These are phyloP conservation scores for Neurospora sp. DNA, from an alignment of 2,329 filamentous ascomycete genomes.

Conservation along the genomic window DNA sequence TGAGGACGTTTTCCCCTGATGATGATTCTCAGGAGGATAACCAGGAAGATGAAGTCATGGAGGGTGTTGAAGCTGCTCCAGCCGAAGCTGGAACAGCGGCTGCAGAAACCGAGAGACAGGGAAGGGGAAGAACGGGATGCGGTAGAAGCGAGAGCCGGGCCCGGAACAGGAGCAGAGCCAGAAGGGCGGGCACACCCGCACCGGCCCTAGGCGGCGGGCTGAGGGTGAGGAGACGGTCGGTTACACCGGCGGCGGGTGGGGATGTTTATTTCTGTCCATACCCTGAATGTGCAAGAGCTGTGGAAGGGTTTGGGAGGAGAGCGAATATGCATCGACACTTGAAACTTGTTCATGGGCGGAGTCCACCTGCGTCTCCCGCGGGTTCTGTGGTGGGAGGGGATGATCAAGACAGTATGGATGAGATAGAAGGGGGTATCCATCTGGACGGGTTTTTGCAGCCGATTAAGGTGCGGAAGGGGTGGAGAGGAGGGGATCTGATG, in stretches of 20 bases:
- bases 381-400: constrained; percentile 34
- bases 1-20: background rate
- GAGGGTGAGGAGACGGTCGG: constrained; percentile 11
- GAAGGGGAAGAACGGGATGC: background rate
- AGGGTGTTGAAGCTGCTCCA: background rate
- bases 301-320: constrained; percentile 27
- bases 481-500: constrained; percentile 30
- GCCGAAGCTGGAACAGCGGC: background rate
- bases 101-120: too few species aligned
- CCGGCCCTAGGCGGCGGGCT: background rate
- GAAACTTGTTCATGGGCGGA: constrained; percentile 16
- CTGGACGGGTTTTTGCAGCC: constrained; percentile 57
- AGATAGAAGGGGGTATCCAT: constrained; percentile 54
- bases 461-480: constrained; percentile 39
- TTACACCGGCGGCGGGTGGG: constrained; percentile 7
- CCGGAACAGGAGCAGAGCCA: background rate
- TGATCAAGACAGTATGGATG: constrained; percentile 35
- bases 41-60: background rate
- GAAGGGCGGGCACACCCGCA: background rate
- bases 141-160: background rate
- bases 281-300: constrained; percentile 25
- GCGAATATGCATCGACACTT: constrained; percentile 32
- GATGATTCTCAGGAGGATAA: background rate
- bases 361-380: constrained; percentile 20
- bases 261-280: constrained; percentile 26